phyloP scores from a whole-genome alignment of 2,329 filamentous ascomycete species.

The Claviceps monticola region DNA sequence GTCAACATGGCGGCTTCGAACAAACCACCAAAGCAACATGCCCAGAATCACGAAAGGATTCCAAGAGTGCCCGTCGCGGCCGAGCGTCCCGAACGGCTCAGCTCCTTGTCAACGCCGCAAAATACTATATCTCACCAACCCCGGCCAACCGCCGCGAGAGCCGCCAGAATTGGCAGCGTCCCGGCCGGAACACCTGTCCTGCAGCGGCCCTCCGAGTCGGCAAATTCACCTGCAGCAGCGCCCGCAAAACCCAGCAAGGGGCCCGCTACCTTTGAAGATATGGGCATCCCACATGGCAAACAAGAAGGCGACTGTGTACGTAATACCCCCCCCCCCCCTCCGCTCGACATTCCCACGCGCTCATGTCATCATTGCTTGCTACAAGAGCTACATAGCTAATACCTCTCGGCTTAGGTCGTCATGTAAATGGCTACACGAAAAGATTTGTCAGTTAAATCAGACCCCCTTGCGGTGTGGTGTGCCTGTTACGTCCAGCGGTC shows the following conservation, averaged over 20 bases:
- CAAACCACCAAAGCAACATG: constrained; percentile 15
- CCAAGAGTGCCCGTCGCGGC: constrained; percentile 18
- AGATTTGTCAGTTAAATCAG: too few relatives aligned
- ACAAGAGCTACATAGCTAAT: background rate
- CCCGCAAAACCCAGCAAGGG: constrained; percentile 46
- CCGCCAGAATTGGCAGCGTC: constrained; percentile 23
- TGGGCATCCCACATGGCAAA: constrained; percentile 82
- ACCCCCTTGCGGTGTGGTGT: too few relatives aligned
- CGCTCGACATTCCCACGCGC: background rate
- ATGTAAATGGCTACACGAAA: background rate
- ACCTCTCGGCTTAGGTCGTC: background rate
- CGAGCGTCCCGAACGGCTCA: constrained; percentile 19
- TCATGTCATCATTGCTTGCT: background rate
- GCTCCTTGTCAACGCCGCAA: constrained; percentile 17
- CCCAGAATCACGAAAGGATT: constrained; percentile 15
- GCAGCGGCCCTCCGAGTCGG: constrained; percentile 3
- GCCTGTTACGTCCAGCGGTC: too few relatives aligned
- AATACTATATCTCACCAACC: constrained; percentile 5
- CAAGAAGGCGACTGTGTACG: constrained; percentile 84
- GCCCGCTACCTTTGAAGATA: constrained; percentile 92
- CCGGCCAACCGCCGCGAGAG: constrained; percentile 9
- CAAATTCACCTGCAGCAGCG: constrained; percentile 14
- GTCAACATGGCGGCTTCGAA: constrained; percentile 20
- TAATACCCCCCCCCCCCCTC: constrained; percentile 8
- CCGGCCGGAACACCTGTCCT: constrained; percentile 17